phyloP scores from a whole-genome alignment of 495 filamentous ascomycete species.

The Letharia columbiana region DNA sequence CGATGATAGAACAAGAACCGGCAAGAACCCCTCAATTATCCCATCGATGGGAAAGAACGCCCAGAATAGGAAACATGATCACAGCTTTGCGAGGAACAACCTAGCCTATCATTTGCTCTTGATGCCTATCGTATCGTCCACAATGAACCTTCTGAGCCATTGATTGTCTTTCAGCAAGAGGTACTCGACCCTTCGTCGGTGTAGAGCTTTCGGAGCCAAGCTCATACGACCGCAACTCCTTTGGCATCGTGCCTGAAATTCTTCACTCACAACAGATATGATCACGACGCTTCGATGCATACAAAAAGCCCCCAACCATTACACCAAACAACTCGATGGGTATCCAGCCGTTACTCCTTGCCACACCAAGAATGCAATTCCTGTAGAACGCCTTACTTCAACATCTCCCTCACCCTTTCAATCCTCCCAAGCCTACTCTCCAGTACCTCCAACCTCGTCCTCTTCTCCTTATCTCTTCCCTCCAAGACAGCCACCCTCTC shows the following conservation, averaged over 20 bases:
- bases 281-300: neutral
- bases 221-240: no score
- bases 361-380: neutral
- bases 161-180: no score
- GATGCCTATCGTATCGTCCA: no score
- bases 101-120: neutral
- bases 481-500: slow-evolving; percentile 63
- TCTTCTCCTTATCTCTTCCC: slow-evolving; percentile 61
- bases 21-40: neutral
- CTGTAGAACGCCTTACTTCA: slow-evolving; percentile 31
- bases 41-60: neutral
- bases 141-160: no score
- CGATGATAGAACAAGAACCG: neutral
- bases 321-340: slow-evolving; percentile 1
- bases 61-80: neutral
- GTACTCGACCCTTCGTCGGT: neutral
- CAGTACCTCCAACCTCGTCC: slow-evolving; percentile 58
- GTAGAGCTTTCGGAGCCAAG: neutral
- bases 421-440: slow-evolving; percentile 76
- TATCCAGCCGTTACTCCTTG: slow-evolving; percentile 1
- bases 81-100: neutral
- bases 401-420: slow-evolving; percentile 56
- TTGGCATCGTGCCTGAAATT: no score
- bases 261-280: no score
- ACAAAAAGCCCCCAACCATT: no score